phyloP scores from a whole-genome alignment of 1,284 basidiomycete species.

The Agroathelia rolfsii region DNA sequence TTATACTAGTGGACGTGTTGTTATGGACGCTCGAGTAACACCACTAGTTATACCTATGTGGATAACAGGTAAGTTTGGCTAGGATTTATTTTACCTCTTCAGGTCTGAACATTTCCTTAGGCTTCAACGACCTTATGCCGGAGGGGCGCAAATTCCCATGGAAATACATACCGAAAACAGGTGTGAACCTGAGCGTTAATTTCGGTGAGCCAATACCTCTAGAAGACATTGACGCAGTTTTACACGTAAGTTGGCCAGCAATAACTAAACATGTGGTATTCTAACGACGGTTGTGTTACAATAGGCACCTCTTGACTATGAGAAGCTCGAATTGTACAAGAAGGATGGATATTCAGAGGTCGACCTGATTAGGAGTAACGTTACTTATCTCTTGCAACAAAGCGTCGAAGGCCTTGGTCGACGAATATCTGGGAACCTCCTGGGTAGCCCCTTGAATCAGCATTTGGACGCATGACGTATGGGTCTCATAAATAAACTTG shows the following conservation, averaged over 20 bases:
- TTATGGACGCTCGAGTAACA: slow-evolving; percentile 66
- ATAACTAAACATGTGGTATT: background rate
- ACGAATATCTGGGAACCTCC: slow-evolving; percentile 29
- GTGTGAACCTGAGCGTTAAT: slow-evolving; percentile 54
- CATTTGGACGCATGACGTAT: no score
- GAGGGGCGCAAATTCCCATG: slow-evolving; percentile 65
- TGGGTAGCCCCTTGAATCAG: no score
- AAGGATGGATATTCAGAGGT: slow-evolving; percentile 16
- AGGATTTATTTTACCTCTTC: background rate
- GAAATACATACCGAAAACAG: slow-evolving; percentile 60
- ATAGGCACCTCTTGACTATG: slow-evolving; percentile 5
- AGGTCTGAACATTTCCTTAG: slow-evolving; percentile 23
- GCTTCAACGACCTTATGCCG: slow-evolving; percentile 87
- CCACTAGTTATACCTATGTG: slow-evolving; percentile 93
- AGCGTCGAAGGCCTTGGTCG: slow-evolving; percentile 53
- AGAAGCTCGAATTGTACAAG: no score
- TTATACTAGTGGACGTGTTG: slow-evolving; percentile 58
- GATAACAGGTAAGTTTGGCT: slow-evolving; percentile 55
- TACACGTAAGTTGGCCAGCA: slow-evolving; percentile 10
- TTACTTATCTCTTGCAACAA: slow-evolving; percentile 49
- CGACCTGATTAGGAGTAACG: slow-evolving; percentile 35
- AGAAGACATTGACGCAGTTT: slow-evolving; percentile 26
- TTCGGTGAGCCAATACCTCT: slow-evolving; percentile 59
- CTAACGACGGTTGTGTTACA: no score
- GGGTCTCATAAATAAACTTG: no score